Conservation (phyloP, 2,329 filamentous ascomycete species). For the Didymellaceae sp. region DNA sequence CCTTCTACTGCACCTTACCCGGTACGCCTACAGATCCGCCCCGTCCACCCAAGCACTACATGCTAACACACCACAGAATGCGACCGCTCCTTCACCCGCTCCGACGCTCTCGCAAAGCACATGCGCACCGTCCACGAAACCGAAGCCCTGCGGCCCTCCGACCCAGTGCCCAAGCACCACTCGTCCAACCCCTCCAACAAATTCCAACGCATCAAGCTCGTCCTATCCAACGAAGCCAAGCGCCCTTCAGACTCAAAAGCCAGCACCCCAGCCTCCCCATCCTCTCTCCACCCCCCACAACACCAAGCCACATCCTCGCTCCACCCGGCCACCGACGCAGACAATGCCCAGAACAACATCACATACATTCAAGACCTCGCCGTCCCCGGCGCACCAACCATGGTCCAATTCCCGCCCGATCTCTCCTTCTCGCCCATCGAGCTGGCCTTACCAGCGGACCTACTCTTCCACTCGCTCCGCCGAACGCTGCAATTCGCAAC, state of each 20-base stretch:
- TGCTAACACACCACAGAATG: conserved; percentile 70
- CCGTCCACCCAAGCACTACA: not conserved
- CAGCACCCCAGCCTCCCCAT: conserved; percentile 45
- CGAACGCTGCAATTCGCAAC: conserved; percentile 76
- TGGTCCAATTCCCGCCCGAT: conserved; percentile 61
- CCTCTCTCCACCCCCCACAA: conserved; percentile 37
- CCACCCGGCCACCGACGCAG: conserved; percentile 32
- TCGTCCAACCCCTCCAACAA: conserved; percentile 55
- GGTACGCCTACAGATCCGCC: conserved; percentile 61
- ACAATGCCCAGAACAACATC: conserved; percentile 62
- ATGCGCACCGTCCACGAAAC: conserved; percentile 99
- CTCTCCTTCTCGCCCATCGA: conserved; percentile 70
- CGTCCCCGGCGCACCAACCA: conserved; percentile 62
- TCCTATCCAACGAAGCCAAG: conserved; percentile 48
- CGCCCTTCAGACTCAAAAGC: conserved; percentile 40
- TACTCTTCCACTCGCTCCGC: conserved; percentile 67
- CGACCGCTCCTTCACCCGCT: conserved; percentile 93
- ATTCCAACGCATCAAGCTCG: conserved; percentile 54
- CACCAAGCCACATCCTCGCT: conserved; percentile 33
- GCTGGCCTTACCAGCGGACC: conserved; percentile 68
- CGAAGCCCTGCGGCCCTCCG: conserved; percentile 79
- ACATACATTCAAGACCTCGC: conserved; percentile 65
- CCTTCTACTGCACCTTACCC: conserved; percentile 93
- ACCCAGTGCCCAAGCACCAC: conserved; percentile 73
- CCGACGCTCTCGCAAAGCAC: conserved; percentile 94